Evolutionary conservation across 2,329 filamentous ascomycete species (phyloP).

Genomic region (Graphium sp.): DNA sequence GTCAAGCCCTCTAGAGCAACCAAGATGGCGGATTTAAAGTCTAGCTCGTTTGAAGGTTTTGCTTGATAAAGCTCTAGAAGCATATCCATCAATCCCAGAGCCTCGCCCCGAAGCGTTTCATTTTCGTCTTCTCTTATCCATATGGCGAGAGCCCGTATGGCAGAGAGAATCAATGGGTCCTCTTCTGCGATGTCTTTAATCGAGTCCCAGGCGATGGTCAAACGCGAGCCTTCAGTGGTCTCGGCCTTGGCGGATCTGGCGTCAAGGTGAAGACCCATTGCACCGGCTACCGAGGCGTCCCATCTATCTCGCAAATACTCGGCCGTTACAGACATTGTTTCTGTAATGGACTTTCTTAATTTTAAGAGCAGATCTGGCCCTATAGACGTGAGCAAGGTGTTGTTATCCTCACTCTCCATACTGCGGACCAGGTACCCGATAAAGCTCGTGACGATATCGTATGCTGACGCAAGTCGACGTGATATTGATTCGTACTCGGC

Average conservation of each 20-base stretch:
- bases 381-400: conserved; percentile 8
- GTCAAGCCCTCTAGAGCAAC: conserved; percentile 42
- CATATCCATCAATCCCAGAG: conserved; percentile 43
- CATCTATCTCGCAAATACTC: conserved; percentile 55
- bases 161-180: conserved; percentile 43
- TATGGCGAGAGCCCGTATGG: conserved; percentile 38
- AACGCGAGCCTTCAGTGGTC: conserved; percentile 24
- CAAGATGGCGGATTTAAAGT: conserved; percentile 39
- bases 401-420: conserved; percentile 26
- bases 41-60: conserved; percentile 16
- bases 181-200: conserved; percentile 25
- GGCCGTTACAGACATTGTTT: conserved; percentile 44
- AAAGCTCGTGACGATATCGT: conserved; percentile 45
- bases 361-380: conserved; percentile 42
- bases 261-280: conserved; percentile 41
- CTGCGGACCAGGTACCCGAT: conserved; percentile 37
- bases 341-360: conserved; percentile 40
- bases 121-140: conserved; percentile 58
- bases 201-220: conserved; percentile 42
- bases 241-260: conserved; percentile 27
- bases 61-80: conserved; percentile 42
- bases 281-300: conserved; percentile 48
- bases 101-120: conserved; percentile 35
- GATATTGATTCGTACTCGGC: conserved; percentile 32
- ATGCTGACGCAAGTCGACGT: conserved; percentile 38